These are phyloP conservation scores for Cercospora sp. DNA, from an alignment of 2,329 filamentous ascomycete genomes.

Conservation along the genomic window DNA sequence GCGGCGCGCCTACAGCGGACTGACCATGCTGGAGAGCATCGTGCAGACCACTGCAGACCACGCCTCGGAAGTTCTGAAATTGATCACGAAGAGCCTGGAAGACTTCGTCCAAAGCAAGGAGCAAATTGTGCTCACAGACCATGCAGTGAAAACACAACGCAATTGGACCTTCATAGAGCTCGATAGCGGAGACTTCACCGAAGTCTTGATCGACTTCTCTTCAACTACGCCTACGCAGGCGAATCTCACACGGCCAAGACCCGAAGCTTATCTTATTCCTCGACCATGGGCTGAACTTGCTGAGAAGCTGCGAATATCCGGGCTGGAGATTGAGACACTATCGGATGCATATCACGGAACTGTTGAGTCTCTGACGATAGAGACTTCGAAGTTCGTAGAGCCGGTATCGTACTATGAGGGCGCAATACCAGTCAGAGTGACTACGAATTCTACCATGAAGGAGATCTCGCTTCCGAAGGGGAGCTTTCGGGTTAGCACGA, in stretches of 20 bases:
- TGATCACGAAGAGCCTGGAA: conserved; percentile 35
- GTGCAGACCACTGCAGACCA: conserved; percentile 40
- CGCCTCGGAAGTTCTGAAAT: conserved; percentile 31
- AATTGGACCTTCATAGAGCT: conserved; percentile 41
- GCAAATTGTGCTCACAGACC: conserved; percentile 39
- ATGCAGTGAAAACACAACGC: conserved; percentile 30
- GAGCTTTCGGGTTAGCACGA: conserved; percentile 39
- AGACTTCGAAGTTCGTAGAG: conserved; percentile 32
- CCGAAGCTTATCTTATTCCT: conserved; percentile 41
- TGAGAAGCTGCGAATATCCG: conserved; percentile 36
- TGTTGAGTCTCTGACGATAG: conserved; percentile 42
- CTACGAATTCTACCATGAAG: conserved; percentile 31
- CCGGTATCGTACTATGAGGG: conserved; percentile 39
- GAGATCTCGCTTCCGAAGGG: conserved; percentile 37
- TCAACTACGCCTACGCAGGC: conserved; percentile 40
- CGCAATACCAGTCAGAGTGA: conserved; percentile 37
- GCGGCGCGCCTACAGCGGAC: conserved; percentile 36
- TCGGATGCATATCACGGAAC: conserved; percentile 34
- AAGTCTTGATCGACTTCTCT: conserved; percentile 39
- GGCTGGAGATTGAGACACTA: conserved; percentile 39
- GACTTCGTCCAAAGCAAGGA: conserved; percentile 33
- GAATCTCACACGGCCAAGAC: conserved; percentile 39
- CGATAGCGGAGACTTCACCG: conserved; percentile 37
- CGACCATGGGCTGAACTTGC: conserved; percentile 40
- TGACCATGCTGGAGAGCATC: conserved; percentile 41